Percentiles rank a stretch among this genome's conserved stretches.
Conservation (phyloP, 129 eudicot species). For the Flaveria linearis region DNA sequence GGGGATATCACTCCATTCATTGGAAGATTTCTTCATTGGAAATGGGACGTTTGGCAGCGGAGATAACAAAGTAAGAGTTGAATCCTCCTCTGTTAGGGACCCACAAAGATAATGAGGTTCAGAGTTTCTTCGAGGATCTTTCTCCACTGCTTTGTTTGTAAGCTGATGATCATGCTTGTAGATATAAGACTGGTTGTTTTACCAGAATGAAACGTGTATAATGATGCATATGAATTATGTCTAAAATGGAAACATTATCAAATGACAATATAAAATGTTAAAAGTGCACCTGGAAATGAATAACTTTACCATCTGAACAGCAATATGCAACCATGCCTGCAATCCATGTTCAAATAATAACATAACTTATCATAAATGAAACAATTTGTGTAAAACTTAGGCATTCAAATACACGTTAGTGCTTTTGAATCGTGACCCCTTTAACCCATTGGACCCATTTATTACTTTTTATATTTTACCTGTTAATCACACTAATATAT, state of each 20-base stretch:
- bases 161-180: slow-evolving; percentile 43
- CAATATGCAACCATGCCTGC: slow-evolving; percentile 91
- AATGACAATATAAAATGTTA: neutral
- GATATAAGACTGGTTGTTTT: neutral
- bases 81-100: slow-evolving; percentile 53
- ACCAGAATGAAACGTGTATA: neutral
- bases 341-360: slow-evolving; percentile 1
- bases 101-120: slow-evolving; percentile 78
- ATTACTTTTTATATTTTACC: no score
- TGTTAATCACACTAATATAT: no score
- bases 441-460: no score
- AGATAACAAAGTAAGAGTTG: slow-evolving; percentile 43
- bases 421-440: no score
- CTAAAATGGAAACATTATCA: neutral
- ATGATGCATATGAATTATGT: neutral
- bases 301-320: slow-evolving; percentile 73
- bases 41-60: slow-evolving; percentile 48
- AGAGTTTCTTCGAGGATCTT: slow-evolving; percentile 59
- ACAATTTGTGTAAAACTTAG: no score
- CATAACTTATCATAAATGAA: no score
- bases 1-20: slow-evolving; percentile 51
- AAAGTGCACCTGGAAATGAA: slow-evolving; percentile 70
- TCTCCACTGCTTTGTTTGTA: slow-evolving; percentile 62
- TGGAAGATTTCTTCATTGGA: slow-evolving; percentile 50
- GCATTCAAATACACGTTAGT: no score